A percentile compares a stretch with the other conserved stretches of the same genome.
Evolutionary conservation across 306 rosid genomes (phyloP).

Genomic region (Vigna unguiculata): DNA sequence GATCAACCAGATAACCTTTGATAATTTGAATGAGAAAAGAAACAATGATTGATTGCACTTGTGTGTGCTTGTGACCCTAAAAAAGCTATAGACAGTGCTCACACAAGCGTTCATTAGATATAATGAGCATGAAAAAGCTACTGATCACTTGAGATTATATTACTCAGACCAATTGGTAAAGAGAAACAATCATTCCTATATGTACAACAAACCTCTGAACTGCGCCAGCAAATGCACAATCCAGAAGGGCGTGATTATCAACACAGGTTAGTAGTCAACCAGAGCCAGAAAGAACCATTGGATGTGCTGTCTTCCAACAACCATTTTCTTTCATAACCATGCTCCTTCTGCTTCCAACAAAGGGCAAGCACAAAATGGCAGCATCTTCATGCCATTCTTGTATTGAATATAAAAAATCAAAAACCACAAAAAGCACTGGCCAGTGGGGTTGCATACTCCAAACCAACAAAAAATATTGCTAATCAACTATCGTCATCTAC

Average conservation of each 20-base stretch:
- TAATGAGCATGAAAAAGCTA: not conserved
- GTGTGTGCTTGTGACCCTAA: slow-evolving; percentile 46
- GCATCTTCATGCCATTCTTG: slow-evolving; percentile 55
- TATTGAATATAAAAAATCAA: slow-evolving; percentile 35
- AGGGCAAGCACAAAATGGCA: slow-evolving; percentile 50
- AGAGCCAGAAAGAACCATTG: slow-evolving; percentile 29
- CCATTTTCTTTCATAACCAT: slow-evolving; percentile 28
- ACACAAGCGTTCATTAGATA: slow-evolving; percentile 28
- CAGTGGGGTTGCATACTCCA: slow-evolving; percentile 54
- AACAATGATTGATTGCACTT: slow-evolving; percentile 40
- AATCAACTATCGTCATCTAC: slow-evolving; percentile 89
- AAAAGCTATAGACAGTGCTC: slow-evolving; percentile 35
- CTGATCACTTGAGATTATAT: not conserved
- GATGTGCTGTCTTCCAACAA: slow-evolving; percentile 19
- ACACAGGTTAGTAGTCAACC: not conserved
- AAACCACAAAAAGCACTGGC: slow-evolving; percentile 53
- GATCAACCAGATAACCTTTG: slow-evolving; percentile 28
- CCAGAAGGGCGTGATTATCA: not conserved
- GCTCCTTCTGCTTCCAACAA: slow-evolving; percentile 50
- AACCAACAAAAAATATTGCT: slow-evolving; percentile 52
- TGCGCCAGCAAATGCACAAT: not conserved
- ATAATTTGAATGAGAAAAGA: slow-evolving; percentile 36
- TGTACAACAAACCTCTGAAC: not conserved
- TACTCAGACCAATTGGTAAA: not conserved
- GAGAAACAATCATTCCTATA: not conserved